These are phyloP conservation scores for Margaritispora aquatica DNA, from an alignment of 495 filamentous ascomycete species.

Conservation along the genomic window DNA sequence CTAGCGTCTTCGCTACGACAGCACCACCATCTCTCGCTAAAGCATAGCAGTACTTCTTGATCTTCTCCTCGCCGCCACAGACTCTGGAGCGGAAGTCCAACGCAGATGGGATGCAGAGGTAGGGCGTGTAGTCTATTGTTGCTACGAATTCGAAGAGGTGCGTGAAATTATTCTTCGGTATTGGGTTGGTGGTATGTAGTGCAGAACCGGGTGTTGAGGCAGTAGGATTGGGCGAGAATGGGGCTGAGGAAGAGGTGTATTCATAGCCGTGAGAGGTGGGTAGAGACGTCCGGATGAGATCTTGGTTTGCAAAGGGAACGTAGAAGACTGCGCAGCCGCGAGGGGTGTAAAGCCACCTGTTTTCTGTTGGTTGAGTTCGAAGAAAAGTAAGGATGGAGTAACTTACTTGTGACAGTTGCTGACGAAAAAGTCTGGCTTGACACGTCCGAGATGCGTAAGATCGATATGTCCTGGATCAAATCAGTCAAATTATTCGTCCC, in stretches of 20 bases:
- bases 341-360: slow-evolving; percentile 71
- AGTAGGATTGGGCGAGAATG: neutral
- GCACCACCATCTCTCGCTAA: slow-evolving; percentile 58
- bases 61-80: slow-evolving; percentile 67
- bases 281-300: slow-evolving; percentile 63
- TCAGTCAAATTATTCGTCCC: neutral
- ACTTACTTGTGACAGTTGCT: slow-evolving; percentile 72
- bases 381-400: no score
- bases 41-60: slow-evolving; percentile 48
- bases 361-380: neutral
- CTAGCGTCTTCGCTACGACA: slow-evolving; percentile 51
- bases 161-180: no score
- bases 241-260: neutral
- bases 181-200: slow-evolving; percentile 33
- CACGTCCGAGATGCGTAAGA: slow-evolving; percentile 42
- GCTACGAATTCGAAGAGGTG: slow-evolving; percentile 72
- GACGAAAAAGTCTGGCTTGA: slow-evolving; percentile 70
- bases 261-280: slow-evolving; percentile 61
- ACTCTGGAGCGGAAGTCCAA: slow-evolving; percentile 60
- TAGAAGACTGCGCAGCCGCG: slow-evolving; percentile 75
- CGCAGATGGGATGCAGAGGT: slow-evolving; percentile 63
- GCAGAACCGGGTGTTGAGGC: neutral
- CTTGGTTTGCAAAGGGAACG: slow-evolving; percentile 66
- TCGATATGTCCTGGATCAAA: slow-evolving; percentile 47
- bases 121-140: slow-evolving; percentile 66